Evolutionary conservation across 2,329 filamentous ascomycete species (phyloP), one percentile per base, ranked within the genome.

Genomic region (Chalaropsis thielavioides): DNA sequence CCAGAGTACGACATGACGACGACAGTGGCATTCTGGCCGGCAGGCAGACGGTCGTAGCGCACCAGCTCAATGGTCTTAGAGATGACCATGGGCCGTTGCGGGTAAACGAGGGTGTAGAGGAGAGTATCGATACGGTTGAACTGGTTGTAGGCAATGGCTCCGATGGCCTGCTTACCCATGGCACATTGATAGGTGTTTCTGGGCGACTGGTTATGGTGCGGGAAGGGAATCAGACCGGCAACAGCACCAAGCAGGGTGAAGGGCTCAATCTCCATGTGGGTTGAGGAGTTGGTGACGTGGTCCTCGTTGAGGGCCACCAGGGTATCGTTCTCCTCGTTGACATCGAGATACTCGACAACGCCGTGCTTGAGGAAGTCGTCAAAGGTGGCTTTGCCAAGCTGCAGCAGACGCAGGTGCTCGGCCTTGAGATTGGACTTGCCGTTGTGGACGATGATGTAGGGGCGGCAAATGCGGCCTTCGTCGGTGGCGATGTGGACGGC

Each of bases 1-100:
- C 94, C 94, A 11, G 92, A 97, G 76, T 94, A 99, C 61, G 92
- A 97, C 94, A 99, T 99, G 76, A 99, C 94, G 5, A 95, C 94
- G 31, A 99, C 94, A 0, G 90, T 96, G 3, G 94, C 95, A 68
- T 96, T 97, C 72, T 99, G 94, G 0, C 94, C 94, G 4, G 94
- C 94, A 0, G 94, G 94, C 15, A 99, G 85, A 73, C 96, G 96
- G 76, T 99, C 94, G 73, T 97, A 99, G 70, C 95, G 91, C 70
- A 95, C 90, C 27, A 99, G 81, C 75, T 99, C 90, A 69, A 99
- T 99, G 0, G 94, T 96, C 71, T 95, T 88, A 62, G 90, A 95
- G 73, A 95, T 96, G 68, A 97, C 92, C 87, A 99, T 94, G 1
- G 94, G 94, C 70, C 95, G 86, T 73, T 99, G 95, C 6, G 94